Percentiles rank a stretch among this genome's conserved stretches.
phyloP scores from a whole-genome alignment of 768 basidiomycete species.

The Pleurotus citrinopileatus region DNA sequence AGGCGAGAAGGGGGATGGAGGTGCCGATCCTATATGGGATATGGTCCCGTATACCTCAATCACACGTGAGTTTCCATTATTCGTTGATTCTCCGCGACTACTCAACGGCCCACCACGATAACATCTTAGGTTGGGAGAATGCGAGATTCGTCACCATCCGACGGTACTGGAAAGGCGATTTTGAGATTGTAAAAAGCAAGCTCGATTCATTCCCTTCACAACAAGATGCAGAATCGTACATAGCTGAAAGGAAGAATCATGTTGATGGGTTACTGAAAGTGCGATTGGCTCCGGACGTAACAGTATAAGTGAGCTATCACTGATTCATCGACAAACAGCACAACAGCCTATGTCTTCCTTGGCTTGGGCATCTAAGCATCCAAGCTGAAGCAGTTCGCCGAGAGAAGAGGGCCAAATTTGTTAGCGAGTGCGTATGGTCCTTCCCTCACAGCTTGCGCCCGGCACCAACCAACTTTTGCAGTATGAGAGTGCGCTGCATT shows the following conservation, averaged over 20 bases:
- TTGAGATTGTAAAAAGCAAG: not conserved
- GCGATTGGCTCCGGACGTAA: no score
- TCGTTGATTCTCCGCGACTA: not conserved
- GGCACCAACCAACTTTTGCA: not conserved
- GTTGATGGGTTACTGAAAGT: not conserved
- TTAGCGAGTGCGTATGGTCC: not conserved
- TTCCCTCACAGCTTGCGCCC: no score
- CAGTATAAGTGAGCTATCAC: not conserved
- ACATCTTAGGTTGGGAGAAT: not conserved
- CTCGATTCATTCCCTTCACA: not conserved
- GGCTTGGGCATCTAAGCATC: conserved; percentile 2
- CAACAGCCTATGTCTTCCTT: not conserved
- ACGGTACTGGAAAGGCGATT: conserved; percentile 7
- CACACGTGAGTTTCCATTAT: not conserved
- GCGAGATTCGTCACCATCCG: conserved; percentile 7
- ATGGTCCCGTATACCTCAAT: conserved; percentile 9
- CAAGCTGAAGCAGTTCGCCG: conserved; percentile 4
- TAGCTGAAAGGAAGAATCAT: not conserved
- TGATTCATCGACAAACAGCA: not conserved
- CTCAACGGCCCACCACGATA: no score
- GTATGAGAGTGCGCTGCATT: conserved; percentile 1
- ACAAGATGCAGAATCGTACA: not conserved
- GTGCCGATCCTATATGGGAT: conserved; percentile 4
- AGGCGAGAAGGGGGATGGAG: not conserved
- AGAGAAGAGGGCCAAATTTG: conserved; percentile 7